Evolutionary conservation across 129 eudicot genomes (phyloP).

Genomic region (Sambucus nigra): DNA sequence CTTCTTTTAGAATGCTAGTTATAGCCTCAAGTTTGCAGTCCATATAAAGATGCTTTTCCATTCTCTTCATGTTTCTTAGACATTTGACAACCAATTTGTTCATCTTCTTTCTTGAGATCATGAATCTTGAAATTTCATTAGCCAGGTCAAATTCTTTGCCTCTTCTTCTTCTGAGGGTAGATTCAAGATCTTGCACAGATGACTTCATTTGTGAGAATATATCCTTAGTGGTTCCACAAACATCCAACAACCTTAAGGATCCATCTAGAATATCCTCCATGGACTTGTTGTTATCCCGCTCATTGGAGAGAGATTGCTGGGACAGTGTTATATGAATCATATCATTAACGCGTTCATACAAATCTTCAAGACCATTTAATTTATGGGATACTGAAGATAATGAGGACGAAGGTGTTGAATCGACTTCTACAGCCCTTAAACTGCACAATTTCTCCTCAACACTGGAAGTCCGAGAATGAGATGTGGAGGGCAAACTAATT

Average conservation of each 20-base stretch:
- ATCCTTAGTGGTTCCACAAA: constrained; percentile 17
- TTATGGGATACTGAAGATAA: constrained; percentile 5
- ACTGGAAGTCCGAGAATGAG: neutral
- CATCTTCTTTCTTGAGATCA: constrained; percentile 8
- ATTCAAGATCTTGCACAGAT: constrained; percentile 12
- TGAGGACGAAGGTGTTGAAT: constrained; percentile 6
- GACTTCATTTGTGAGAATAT: constrained; percentile 12
- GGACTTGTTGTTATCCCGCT: neutral
- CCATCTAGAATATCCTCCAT: constrained; percentile 13
- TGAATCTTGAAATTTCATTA: too few relatives aligned
- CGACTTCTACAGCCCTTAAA: constrained; percentile 6
- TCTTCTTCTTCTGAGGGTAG: constrained; percentile 14
- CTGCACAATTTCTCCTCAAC: constrained; percentile 12
- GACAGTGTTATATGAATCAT: constrained; percentile 11
- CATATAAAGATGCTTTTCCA: too few relatives aligned
- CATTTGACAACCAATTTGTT: neutral
- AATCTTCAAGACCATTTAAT: constrained; percentile 6
- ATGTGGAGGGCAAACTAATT: constrained; percentile 16
- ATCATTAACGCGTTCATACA: constrained; percentile 19
- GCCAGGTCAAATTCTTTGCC: neutral
- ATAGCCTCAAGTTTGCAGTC: too few relatives aligned
- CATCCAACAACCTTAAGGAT: constrained; percentile 16
- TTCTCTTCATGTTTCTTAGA: too few relatives aligned
- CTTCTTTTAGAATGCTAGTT: too few relatives aligned
- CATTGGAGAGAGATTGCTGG: constrained; percentile 1